Conservation (phyloP, 441 rosid species). For the Populus hybrid region DNA sequence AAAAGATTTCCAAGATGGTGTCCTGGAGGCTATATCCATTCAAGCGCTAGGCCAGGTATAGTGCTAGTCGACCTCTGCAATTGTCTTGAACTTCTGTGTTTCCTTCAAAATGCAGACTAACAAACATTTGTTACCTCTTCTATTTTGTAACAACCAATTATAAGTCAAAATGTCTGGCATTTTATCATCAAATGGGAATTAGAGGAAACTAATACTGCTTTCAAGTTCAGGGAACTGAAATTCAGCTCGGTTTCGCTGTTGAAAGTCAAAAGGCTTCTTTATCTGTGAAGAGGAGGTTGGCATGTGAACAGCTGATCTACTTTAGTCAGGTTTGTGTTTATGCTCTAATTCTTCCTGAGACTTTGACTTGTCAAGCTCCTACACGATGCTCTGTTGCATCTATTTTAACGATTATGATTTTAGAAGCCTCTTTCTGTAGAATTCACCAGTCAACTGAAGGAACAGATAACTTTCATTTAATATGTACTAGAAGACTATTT, state of each 20-base stretch:
- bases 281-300: conserved; percentile 90
- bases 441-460: no score
- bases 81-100: neutral
- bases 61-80: neutral
- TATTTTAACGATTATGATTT: no score
- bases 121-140: neutral
- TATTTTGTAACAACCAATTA: neutral
- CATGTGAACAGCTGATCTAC: conserved; percentile 81
- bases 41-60: conserved; percentile 92
- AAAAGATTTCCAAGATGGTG: conserved; percentile 69
- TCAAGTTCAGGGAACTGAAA: conserved; percentile 76
- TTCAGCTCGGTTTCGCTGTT: conserved; percentile 88
- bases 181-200: neutral
- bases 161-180: neutral
- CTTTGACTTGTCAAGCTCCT: neutral
- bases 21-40: conserved; percentile 62
- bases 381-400: no score
- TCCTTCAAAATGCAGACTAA: neutral
- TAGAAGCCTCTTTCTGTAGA: no score
- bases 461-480: no score
- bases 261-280: conserved; percentile 79
- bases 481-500: neutral
- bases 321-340: conserved; percentile 57
- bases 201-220: conserved; percentile 5
- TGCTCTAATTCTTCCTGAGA: neutral